Base-by-base conservation (phyloP, 2,329 filamentous ascomycete species). In the Polytolypa hystricis region DNA sequence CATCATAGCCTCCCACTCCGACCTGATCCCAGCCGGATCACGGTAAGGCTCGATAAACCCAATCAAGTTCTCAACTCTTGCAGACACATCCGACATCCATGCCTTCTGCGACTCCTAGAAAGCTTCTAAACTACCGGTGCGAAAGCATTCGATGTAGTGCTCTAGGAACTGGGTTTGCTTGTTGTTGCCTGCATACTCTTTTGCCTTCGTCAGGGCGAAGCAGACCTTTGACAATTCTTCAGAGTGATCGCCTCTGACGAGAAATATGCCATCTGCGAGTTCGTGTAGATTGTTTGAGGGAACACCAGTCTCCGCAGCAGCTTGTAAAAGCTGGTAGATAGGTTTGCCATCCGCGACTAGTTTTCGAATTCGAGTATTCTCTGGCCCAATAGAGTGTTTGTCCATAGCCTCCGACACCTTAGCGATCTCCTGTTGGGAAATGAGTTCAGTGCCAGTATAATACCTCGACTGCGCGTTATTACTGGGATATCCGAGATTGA, bases 11-110 rank as follows among this genome's bases (percentile, higher is more conserved):
- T 71, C 64, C 62, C 66, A 73, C 42, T 73, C 70, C 8, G 66
- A 66, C 29, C 70, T 63, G 12, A 70, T 65, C 15, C 69, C 70
- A 40, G 70, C 62, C 2, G 70, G 70, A 44, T 74, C 71, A 31
- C 69, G 56, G 46, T 72, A 73, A 0, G 69, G 70, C 50, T 73
- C 69, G 37, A 73, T 63, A 49, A 73, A 73, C 5, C 69, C 69
- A 41, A 73, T 64, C 32, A 71, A 67, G 7, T 58, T 64, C 52
- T 72, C 70, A 3, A 73, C 69, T 34, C 57, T 54, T 0, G 70
- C 63, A 3, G 64, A 61, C 42, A 66, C 69, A 47, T 74, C 69
- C 32, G 61, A 58, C 32, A 73, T 70, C 70, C 70, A 74, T 14
- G 60, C 61, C 17, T 63, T 58, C 46, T 72, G 69, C 23, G 66